phyloP scores from a whole-genome alignment of 148 eudicot species.

The Dianthus caryophyllus region DNA sequence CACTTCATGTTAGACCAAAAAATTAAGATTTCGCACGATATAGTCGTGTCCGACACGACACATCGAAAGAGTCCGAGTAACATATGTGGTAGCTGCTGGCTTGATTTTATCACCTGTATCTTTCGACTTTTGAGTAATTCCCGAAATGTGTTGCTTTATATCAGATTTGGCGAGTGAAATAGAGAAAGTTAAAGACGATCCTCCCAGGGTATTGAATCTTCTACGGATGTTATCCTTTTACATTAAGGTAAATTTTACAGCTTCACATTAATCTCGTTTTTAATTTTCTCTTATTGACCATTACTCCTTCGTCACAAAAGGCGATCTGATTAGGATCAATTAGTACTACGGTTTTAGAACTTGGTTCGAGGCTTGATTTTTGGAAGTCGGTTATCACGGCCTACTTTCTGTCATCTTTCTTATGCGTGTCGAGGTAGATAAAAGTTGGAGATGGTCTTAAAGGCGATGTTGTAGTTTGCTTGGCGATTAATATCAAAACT shows the following conservation, averaged over 20 bases:
- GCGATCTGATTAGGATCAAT: not conserved
- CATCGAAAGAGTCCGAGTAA: too few species aligned
- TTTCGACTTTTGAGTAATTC: not conserved
- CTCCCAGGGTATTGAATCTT: constrained; percentile 33
- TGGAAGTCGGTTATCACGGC: too few species aligned
- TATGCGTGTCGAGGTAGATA: too few species aligned
- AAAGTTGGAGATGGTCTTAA: too few species aligned
- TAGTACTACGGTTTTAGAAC: not conserved
- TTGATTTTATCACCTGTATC: not conserved
- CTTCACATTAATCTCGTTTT: not conserved
- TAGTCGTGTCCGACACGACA: too few species aligned
- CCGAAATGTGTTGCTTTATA: not conserved
- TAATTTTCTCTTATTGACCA: not conserved
- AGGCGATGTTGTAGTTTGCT: too few species aligned
- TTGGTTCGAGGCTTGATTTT: too few species aligned
- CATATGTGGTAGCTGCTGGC: too few species aligned
- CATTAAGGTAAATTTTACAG: constrained; percentile 34
- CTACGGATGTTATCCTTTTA: constrained; percentile 41
- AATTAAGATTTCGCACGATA: too few species aligned
- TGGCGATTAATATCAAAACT: too few species aligned
- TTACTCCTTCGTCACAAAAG: not conserved
- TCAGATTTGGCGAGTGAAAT: constrained; percentile 33
- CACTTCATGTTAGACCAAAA: too few species aligned
- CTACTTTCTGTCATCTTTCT: too few species aligned
- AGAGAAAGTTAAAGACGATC: constrained; percentile 21